phyloP scores from a whole-genome alignment of 179 eudicot genomes.

The Camellia oleifera region DNA sequence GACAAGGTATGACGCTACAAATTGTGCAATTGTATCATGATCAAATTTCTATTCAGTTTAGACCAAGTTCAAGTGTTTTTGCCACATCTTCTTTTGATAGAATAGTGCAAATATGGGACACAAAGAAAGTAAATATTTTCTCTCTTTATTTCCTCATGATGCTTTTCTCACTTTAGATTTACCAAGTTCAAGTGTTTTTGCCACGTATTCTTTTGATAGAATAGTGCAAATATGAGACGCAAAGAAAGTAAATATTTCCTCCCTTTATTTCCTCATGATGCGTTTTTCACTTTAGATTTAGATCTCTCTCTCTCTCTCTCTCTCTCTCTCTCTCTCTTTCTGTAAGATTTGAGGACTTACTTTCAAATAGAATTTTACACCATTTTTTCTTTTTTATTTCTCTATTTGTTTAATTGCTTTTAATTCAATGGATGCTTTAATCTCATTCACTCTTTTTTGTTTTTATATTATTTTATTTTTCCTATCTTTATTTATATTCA shows the following conservation, averaged over 20 bases:
- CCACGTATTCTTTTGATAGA: conserved; percentile 56
- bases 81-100: too few relatives aligned
- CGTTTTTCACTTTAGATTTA: neutral
- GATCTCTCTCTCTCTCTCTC: neutral
- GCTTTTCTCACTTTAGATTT: too few relatives aligned
- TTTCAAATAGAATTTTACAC: neutral
- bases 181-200: conserved; percentile 34
- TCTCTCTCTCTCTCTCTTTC: neutral
- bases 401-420: neutral
- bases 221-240: conserved; percentile 57
- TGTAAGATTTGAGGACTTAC: neutral
- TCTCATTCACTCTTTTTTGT: too few relatives aligned
- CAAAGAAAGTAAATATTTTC: too few relatives aligned
- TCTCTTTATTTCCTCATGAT: too few relatives aligned
- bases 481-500: neutral
- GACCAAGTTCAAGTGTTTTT: conserved; percentile 21
- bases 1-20: too few relatives aligned
- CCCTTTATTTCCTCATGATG: conserved; percentile 12
- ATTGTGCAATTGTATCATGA: too few relatives aligned
- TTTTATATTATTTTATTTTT: too few relatives aligned
- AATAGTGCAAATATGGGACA: too few relatives aligned
- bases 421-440: too few relatives aligned
- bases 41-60: conserved; percentile 33
- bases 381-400: conserved; percentile 5
- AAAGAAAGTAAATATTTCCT: neutral